Base-by-base conservation (phyloP, 768 basidiomycete species). In the Phallus indusiatus region DNA sequence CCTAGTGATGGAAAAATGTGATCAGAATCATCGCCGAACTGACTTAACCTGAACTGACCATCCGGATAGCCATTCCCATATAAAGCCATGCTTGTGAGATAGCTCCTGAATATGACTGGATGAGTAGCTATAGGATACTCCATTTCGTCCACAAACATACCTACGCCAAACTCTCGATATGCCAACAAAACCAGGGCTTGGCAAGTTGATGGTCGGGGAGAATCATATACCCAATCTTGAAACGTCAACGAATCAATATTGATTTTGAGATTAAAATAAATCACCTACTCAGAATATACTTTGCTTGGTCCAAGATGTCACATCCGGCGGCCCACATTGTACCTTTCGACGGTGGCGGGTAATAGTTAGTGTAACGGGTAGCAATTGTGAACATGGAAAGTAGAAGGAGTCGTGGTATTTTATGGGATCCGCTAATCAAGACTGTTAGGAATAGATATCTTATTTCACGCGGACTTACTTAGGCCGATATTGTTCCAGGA, bases 31-130 rank as follows among this genome's bases (percentile, higher is more conserved):
- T n/a, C n/a, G n/a, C n/a, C n/a, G n/a, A n/a, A n/a, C n/a, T n/a
- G n/a, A n/a, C n/a, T n/a, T n/a, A n/a, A n/a, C n/a, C n/a, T n/a
- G n/a, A n/a, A 56, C 34, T 28, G 47, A 64, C 69, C 90, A 94
- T 92, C n/a, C 92, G 80, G 37, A 94, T 84, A 0, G 87, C 90
- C 86, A 90, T 88, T 11, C 91, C 90, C 18, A 84, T 80, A 67
- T 86, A 90, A 10, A 84, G 79, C 92, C 91, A 94, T 34, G 88
- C 85, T 69, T 86, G 82, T 8, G 86, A 85, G 90, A 93, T 94
- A 17, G 88, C 83, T 49, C 89, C 54, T 55, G 35, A n/a, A n/a
- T n/a, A n/a, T n/a, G 18, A 42, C 16, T 28, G n/a, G n/a, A 54
- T 10, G 28, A 6, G 6, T 34, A 54, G 33, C 53, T 21, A 7